Percentiles rank a stretch among this genome's conserved stretches.
phyloP scores from a whole-genome alignment of 2,329 filamentous ascomycete species.

The Penicillium sp. region DNA sequence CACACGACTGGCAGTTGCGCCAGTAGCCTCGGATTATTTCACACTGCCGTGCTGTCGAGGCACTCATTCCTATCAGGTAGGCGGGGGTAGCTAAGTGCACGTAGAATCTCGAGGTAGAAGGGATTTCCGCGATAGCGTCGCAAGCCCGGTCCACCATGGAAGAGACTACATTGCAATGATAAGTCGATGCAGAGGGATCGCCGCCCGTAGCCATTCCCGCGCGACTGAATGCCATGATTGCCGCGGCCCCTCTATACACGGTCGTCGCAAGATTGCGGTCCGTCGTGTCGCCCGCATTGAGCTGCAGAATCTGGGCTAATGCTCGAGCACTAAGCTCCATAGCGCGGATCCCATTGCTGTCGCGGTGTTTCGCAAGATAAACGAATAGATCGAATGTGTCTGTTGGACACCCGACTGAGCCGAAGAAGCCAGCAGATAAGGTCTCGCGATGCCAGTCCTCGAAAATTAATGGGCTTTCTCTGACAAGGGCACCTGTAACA shows the following conservation, averaged over 20 bases:
- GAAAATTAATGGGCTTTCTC: slow-evolving; percentile 27
- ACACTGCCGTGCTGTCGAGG: slow-evolving; percentile 28
- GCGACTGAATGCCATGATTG: slow-evolving; percentile 26
- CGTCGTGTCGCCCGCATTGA: slow-evolving; percentile 12
- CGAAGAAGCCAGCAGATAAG: slow-evolving; percentile 30
- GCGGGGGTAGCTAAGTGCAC: slow-evolving; percentile 35
- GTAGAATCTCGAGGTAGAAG: slow-evolving; percentile 32
- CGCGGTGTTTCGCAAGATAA: slow-evolving; percentile 22
- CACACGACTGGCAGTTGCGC: slow-evolving; percentile 32
- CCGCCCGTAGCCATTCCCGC: neutral
- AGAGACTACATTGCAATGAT: slow-evolving; percentile 16
- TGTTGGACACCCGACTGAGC: slow-evolving; percentile 32
- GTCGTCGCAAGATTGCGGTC: slow-evolving; percentile 22
- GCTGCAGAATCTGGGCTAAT: slow-evolving; percentile 16
- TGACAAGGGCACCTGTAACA: slow-evolving; percentile 27
- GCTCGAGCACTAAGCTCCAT: slow-evolving; percentile 12
- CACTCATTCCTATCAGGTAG: slow-evolving; percentile 34
- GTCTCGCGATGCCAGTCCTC: slow-evolving; percentile 37
- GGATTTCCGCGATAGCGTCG: slow-evolving; percentile 25
- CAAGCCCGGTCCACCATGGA: slow-evolving; percentile 33
- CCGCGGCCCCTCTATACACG: slow-evolving; percentile 32
- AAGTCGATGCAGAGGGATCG: neutral
- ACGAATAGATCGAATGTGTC: slow-evolving; percentile 35
- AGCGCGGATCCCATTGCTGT: slow-evolving; percentile 6
- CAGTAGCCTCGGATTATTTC: slow-evolving; percentile 33